Evolutionary conservation across 768 basidiomycete genomes (phyloP).

Genomic region (Hygrocybe punicea): DNA sequence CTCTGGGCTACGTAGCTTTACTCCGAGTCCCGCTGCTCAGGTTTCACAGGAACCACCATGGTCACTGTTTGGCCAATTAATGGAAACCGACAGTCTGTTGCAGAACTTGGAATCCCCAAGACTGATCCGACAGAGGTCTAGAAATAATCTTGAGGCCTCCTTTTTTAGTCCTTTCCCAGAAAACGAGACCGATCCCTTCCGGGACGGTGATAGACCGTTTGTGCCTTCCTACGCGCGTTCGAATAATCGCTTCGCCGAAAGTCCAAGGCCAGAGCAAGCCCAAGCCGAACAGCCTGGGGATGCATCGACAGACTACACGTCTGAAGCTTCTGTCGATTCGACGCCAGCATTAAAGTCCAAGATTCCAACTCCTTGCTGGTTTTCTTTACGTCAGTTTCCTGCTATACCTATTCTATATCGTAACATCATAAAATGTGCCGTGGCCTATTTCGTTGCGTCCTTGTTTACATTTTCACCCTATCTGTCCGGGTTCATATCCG

Average conservation of each 20-base stretch:
- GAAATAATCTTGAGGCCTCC: not conserved
- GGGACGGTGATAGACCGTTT: slow-evolving; percentile 10
- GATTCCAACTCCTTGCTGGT: not conserved
- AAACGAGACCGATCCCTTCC: slow-evolving; percentile 13
- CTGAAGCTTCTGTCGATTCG: slow-evolving; percentile 7
- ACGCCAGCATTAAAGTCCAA: not conserved
- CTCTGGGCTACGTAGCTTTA: slow-evolving; percentile 12
- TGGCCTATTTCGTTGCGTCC: slow-evolving; percentile 87
- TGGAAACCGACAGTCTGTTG: slow-evolving; percentile 60
- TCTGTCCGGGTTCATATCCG: slow-evolving; percentile 66
- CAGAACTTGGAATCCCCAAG: slow-evolving; percentile 15
- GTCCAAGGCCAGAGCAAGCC: slow-evolving; percentile 3
- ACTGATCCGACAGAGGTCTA: slow-evolving; percentile 11
- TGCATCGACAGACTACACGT: slow-evolving; percentile 11
- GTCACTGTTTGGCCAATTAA: slow-evolving; percentile 67
- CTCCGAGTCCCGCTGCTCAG: slow-evolving; percentile 8
- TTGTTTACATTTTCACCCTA: slow-evolving; percentile 87
- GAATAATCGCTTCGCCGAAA: not conserved
- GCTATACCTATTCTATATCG: slow-evolving; percentile 50
- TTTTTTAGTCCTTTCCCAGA: not conserved
- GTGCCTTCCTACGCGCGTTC: slow-evolving; percentile 1
- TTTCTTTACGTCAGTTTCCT: slow-evolving; percentile 25
- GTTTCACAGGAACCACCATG: slow-evolving; percentile 43
- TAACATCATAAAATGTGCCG: slow-evolving; percentile 85
- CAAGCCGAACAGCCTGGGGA: slow-evolving; percentile 23